Conservation (phyloP, 176 grass and related monocot genomes). For the Aechmea fasciata region DNA sequence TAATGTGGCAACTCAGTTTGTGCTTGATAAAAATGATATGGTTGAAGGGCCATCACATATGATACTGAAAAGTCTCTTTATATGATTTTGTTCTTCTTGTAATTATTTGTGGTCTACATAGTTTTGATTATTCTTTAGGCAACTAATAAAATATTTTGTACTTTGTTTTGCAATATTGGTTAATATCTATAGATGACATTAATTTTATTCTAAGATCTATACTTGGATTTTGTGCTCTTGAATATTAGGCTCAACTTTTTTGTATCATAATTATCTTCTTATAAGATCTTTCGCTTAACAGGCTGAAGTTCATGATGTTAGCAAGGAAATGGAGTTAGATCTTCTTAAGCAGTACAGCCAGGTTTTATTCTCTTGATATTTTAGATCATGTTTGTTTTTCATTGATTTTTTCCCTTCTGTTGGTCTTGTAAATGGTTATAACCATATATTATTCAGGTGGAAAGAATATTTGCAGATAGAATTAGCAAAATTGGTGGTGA, state of each 20-base stretch:
- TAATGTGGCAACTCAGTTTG: neutral
- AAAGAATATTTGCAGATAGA: constrained; percentile 99
- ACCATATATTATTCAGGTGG: constrained; percentile 66
- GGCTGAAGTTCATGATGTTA: constrained; percentile 97
- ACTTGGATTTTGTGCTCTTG: too few relatives aligned
- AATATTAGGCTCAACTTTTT: neutral
- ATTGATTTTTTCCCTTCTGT: constrained; percentile 22
- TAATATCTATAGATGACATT: too few relatives aligned
- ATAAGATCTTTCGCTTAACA: constrained; percentile 23
- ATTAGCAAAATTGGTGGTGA: constrained; percentile 62
- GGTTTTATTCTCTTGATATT: constrained; percentile 33
- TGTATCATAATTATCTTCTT: constrained; percentile 4
- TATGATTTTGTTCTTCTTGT: too few relatives aligned
- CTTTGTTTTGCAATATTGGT: too few relatives aligned
- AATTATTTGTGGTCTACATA: too few relatives aligned
- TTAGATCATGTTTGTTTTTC: constrained; percentile 6
- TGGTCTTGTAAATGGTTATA: constrained; percentile 17
- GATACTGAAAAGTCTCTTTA: too few relatives aligned
- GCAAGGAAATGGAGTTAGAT: constrained; percentile 99
- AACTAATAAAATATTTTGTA: neutral
- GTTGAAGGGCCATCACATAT: too few relatives aligned
- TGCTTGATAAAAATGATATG: neutral
- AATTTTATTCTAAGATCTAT: too few relatives aligned
- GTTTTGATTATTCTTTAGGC: neutral
- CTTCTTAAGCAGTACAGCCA: constrained; percentile 98